These are phyloP conservation scores for Cantharellus cinnabarinus DNA, from an alignment of 768 basidiomycete genomes.

Conservation along the genomic window DNA sequence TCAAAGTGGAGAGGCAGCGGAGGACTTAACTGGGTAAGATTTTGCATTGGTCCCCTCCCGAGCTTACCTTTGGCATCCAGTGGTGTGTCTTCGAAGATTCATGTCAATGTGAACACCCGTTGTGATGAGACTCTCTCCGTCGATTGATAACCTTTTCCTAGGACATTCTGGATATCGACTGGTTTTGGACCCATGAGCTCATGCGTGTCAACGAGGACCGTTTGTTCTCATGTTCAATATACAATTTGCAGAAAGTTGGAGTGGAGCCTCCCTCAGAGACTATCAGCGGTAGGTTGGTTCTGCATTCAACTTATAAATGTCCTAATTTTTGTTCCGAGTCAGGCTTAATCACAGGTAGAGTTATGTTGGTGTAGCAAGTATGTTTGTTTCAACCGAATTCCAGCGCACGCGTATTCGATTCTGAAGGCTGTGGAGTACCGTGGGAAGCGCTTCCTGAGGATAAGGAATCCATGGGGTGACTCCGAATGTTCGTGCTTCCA, in stretches of 20 bases:
- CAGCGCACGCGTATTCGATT: conserved; percentile 27
- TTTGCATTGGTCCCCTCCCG: not conserved
- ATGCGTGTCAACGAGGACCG: conserved; percentile 29
- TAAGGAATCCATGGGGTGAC: conserved; percentile 34
- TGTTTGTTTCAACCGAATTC: not conserved
- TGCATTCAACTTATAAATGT: too few species aligned
- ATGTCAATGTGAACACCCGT: not conserved
- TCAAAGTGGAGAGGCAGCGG: conserved; percentile 27
- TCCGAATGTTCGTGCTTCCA: not conserved
- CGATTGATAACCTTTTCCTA: conserved; percentile 5
- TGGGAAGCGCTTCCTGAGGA: conserved; percentile 28
- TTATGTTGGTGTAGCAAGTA: too few species aligned
- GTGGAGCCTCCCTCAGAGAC: not conserved
- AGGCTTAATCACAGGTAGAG: too few species aligned
- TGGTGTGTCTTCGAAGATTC: conserved; percentile 3
- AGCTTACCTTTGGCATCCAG: not conserved
- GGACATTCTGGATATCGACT: conserved; percentile 31
- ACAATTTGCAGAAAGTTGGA: not conserved
- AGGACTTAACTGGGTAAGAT: conserved; percentile 37
- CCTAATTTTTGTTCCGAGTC: too few species aligned
- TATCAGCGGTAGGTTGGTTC: not conserved
- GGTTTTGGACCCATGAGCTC: conserved; percentile 36
- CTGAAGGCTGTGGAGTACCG: conserved; percentile 25
- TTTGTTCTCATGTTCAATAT: conserved; percentile 26
- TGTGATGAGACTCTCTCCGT: not conserved